Percentiles rank a stretch among this genome's conserved stretches.
phyloP scores from a whole-genome alignment of 1,284 basidiomycete genomes.

The Entoloma clypeatum region DNA sequence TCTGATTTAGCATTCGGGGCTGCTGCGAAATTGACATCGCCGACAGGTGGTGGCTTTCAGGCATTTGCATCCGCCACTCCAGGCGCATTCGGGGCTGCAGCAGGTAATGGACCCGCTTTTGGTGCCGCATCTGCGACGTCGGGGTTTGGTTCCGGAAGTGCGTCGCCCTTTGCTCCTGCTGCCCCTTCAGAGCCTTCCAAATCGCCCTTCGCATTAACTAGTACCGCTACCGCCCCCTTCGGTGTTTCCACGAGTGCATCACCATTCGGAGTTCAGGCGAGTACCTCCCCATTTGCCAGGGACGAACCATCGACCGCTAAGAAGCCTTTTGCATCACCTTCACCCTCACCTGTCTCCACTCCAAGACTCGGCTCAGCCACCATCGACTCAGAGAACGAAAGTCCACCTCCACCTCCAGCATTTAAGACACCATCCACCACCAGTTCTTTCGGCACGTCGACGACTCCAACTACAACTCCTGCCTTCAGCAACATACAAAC shows the following conservation, averaged over 20 bases:
- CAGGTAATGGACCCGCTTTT: no score
- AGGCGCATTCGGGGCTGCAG: slow-evolving; percentile 5
- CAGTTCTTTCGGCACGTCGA: slow-evolving; percentile 10
- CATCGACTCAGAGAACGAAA: slow-evolving; percentile 12
- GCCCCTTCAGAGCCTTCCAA: slow-evolving; percentile 4
- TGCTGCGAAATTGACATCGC: slow-evolving; percentile 7
- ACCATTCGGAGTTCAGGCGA: slow-evolving; percentile 9
- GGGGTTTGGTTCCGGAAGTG: no score
- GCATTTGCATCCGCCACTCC: slow-evolving; percentile 14
- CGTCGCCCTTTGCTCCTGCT: slow-evolving; percentile 5
- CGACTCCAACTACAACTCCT: slow-evolving; percentile 15
- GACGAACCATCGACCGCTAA: slow-evolving; percentile 11
- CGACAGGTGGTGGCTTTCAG: slow-evolving; percentile 13
- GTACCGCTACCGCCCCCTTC: slow-evolving; percentile 9
- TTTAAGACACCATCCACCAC: slow-evolving; percentile 12
- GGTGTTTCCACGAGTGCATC: slow-evolving; percentile 5
- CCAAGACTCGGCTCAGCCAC: slow-evolving; percentile 12
- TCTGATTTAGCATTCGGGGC: slow-evolving; percentile 12
- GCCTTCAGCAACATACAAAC: slow-evolving; percentile 29
- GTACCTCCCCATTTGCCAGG: slow-evolving; percentile 11
- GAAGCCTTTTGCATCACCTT: slow-evolving; percentile 15
- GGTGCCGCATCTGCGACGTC: no score
- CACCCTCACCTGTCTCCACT: slow-evolving; percentile 19
- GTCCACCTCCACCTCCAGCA: slow-evolving; percentile 15
- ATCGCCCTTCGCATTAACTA: slow-evolving; percentile 7